These are phyloP conservation scores for Xylaria cubensis DNA, from an alignment of 495 filamentous ascomycete species.

Conservation along the genomic window DNA sequence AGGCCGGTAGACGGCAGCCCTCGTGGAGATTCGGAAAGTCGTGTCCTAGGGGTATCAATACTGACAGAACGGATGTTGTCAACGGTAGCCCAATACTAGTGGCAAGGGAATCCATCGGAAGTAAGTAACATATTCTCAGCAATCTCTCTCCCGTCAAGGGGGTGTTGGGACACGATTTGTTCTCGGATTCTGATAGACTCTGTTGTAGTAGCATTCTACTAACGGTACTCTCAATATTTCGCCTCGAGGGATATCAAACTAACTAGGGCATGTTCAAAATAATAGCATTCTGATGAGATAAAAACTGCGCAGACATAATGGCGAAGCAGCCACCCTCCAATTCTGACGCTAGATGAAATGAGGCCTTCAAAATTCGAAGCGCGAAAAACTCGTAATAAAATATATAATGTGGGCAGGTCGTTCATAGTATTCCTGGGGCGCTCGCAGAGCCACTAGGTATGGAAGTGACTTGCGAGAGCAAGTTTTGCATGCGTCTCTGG, in stretches of 20 bases:
- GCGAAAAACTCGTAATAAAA: background rate
- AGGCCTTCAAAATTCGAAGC: background rate
- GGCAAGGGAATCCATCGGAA: slow-evolving; percentile 35
- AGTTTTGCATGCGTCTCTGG: slow-evolving; percentile 30
- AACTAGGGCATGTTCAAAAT: background rate
- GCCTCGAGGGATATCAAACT: background rate
- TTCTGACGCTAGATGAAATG: background rate
- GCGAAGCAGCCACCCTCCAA: background rate
- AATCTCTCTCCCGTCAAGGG: slow-evolving; percentile 29
- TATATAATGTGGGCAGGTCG: too few relatives aligned
- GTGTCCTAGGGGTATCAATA: slow-evolving; percentile 25
- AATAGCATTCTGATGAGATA: background rate
- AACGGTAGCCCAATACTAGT: slow-evolving; percentile 36
- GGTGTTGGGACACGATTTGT: background rate
- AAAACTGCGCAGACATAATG: background rate
- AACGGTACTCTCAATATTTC: background rate
- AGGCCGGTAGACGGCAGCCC: slow-evolving; percentile 3
- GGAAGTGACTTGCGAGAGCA: slow-evolving; percentile 30
- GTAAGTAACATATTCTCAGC: slow-evolving; percentile 40
- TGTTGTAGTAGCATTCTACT: too few relatives aligned
- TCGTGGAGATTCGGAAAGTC: background rate
- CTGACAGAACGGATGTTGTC: slow-evolving; percentile 36
- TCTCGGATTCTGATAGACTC: too few relatives aligned
- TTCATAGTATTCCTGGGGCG: slow-evolving; percentile 22
- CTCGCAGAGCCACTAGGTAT: slow-evolving; percentile 33